These are phyloP conservation scores for Tripterygium wilfordii DNA, from an alignment of 177 flowering plant genomes.

Conservation along the genomic window DNA sequence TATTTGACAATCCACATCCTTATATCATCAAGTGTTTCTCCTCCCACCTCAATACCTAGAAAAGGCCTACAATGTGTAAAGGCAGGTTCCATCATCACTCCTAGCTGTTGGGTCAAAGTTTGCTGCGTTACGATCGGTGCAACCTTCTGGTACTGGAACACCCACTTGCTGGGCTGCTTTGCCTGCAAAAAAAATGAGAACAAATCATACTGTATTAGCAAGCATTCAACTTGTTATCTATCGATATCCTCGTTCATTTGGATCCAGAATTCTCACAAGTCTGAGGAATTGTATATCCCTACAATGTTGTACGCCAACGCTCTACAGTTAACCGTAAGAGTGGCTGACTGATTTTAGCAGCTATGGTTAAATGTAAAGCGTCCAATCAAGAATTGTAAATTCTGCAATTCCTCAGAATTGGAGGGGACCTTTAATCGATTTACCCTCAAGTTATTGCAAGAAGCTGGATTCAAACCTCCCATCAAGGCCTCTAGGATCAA, in stretches of 20 bases:
- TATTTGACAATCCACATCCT: slow-evolving; percentile 1
- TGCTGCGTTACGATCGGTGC: slow-evolving; percentile 34
- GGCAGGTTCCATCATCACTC: slow-evolving; percentile 53
- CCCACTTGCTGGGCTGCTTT: slow-evolving; percentile 46
- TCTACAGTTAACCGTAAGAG: too few species aligned
- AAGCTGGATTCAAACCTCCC: slow-evolving; percentile 15
- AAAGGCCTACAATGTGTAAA: slow-evolving; percentile 25
- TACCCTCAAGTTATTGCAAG: neutral
- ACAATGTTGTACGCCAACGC: too few species aligned
- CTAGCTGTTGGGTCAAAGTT: slow-evolving; percentile 51
- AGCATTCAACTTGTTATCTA: too few species aligned
- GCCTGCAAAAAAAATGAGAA: slow-evolving; percentile 23
- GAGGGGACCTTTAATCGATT: neutral
- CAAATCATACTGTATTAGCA: neutral
- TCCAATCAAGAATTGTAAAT: too few species aligned
- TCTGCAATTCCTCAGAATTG: too few species aligned
- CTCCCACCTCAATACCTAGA: neutral
- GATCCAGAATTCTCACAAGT: too few species aligned
- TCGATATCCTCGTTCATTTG: too few species aligned
- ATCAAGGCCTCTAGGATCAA: slow-evolving; percentile 12
- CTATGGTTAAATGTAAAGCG: too few species aligned
- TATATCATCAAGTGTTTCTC: neutral
- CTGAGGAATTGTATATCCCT: too few species aligned
- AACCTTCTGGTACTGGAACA: slow-evolving; percentile 48
- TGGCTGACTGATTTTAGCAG: too few species aligned